Base-by-base conservation (phyloP, 345 rosid species). In the Boechera stricta region DNA sequence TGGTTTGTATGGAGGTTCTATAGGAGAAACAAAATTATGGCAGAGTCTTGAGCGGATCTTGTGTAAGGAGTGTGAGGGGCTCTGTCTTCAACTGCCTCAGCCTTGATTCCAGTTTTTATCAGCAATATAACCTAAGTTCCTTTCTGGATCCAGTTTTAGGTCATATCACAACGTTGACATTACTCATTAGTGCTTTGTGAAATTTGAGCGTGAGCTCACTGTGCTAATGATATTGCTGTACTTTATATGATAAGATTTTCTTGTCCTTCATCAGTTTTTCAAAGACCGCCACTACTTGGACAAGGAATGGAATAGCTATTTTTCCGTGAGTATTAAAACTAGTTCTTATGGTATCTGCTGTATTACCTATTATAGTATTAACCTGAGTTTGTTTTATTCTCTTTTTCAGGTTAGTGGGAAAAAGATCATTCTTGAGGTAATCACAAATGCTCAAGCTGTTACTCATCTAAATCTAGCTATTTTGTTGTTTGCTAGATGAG, bases 241-340 rank as follows among this genome's bases (percentile, higher is more conserved):
- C 2, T 58, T 29, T 42, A 36, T 53, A 13, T 68, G 49, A 53
- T 6, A 54, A 4, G 1, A 13, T 41, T 55, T 9, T 62, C 61
- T 51, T 73, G 18, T 57, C 56, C 32, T 80, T 72, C n/a, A 33
- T 74, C 82, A 90, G 97, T 93, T 93, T 80, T 93, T 93, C 79
- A 93, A 93, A 79, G 98, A 93, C 79, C 88, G 97, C 64, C 98
- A 91, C 80, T 93, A 93, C 84, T 77, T 93, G 89, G 94, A 91
- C 74, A 93, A 93, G 87, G 98, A 93, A 82, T 93, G 98, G 97
- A 90, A 91, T 39, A 83, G 67, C 59, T 88, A 88, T 79, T 90
- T 93, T 74, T 77, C 87, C 5, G 97, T 94, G 78, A 88, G 97
- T 84, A 51, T 11, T 36, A 6, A 55, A 32, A 76, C 45, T 47